Evolutionary conservation across 2,329 filamentous ascomycete species (phyloP).

Genomic region (Stromatinia cepivora): DNA sequence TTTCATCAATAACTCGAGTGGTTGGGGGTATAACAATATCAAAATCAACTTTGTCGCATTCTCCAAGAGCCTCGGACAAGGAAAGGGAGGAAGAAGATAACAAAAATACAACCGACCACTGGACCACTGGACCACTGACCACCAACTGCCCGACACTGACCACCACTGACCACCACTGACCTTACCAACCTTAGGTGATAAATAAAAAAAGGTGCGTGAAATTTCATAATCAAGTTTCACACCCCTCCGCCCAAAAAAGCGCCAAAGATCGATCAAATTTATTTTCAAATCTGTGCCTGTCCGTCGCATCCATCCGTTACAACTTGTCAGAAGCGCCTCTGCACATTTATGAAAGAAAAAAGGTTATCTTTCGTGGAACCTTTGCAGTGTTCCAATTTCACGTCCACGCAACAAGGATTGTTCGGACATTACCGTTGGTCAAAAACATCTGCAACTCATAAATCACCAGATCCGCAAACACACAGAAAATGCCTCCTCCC

Average conservation of each 20-base stretch:
- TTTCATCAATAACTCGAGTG: not conserved
- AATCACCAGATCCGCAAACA: slow-evolving; percentile 39
- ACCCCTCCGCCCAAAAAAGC: slow-evolving; percentile 1
- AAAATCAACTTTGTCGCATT: slow-evolving; percentile 10
- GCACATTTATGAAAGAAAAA: not conserved
- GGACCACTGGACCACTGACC: too few species aligned
- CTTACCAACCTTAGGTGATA: not conserved
- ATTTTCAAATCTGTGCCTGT: slow-evolving; percentile 21
- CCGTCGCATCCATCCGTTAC: slow-evolving; percentile 21
- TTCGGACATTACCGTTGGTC: slow-evolving; percentile 33
- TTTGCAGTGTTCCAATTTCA: slow-evolving; percentile 31
- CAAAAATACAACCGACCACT: not conserved
- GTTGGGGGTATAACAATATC: slow-evolving; percentile 3
- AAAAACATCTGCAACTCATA: slow-evolving; percentile 28
- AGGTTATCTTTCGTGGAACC: slow-evolving; percentile 34
- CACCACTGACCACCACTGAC: too few species aligned
- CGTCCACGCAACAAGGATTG: slow-evolving; percentile 38
- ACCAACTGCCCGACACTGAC: too few species aligned
- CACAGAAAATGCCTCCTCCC: slow-evolving; percentile 34
- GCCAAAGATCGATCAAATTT: slow-evolving; percentile 16
- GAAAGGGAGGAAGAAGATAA: not conserved
- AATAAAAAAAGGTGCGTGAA: slow-evolving; percentile 20
- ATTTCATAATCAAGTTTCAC: slow-evolving; percentile 21
- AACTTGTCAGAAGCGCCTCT: slow-evolving; percentile 17
- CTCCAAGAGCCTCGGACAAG: not conserved